Evolutionary conservation across 2,329 filamentous ascomycete genomes (phyloP), one percentile per base, ranked within the genome.

Genomic region (Neonectria punicea): DNA sequence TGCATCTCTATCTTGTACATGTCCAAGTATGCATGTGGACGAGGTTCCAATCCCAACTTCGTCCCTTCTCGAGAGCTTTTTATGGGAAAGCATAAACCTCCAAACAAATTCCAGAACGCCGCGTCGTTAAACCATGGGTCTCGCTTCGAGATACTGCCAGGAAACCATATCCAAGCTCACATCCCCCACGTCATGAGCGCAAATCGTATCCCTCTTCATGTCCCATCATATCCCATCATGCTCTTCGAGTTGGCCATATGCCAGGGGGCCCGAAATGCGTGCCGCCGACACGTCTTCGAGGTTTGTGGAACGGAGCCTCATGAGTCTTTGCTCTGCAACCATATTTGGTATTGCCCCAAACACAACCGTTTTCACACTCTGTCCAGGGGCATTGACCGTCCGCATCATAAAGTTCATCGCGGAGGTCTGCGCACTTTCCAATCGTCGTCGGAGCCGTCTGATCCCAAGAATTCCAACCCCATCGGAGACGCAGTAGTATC

Each of bases 91-190:
- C 61, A 60, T 51, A 56, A 62, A 47, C 50, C 51, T 47, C 44
- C 30, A 58, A 59, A 32, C 61, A 58, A 53, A 63, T 49, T 20
- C 61, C 51, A 57, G 50, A 64, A 60, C 61, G 61, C 61, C 61
- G 30, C 55, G 44, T 60, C 51, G 51, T 64, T 41, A 64, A 58
- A n/a, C 47, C 56, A 60, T 55, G 55, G 22, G 44, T 51, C 56
- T 47, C 28, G 50, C 34, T 49, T 39, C 41, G 34, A 43, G 13
- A 59, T 53, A 50, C 39, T 32, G 25, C 56, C 51, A 53, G 30
- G 41, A 63, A 54, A 18, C 43, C 34, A 44, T 10, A 25, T 36
- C 5, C 28, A 34, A 53, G 30, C n/a, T 51, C 32, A 43, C 28
- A 10, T 25, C 28, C 18, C 44, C 25, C 51, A 44, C 47, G 9